Evolutionary conservation across 2,329 filamentous ascomycete species (phyloP), one percentile per base, ranked within the genome.

Genomic region (Calycina marina): DNA sequence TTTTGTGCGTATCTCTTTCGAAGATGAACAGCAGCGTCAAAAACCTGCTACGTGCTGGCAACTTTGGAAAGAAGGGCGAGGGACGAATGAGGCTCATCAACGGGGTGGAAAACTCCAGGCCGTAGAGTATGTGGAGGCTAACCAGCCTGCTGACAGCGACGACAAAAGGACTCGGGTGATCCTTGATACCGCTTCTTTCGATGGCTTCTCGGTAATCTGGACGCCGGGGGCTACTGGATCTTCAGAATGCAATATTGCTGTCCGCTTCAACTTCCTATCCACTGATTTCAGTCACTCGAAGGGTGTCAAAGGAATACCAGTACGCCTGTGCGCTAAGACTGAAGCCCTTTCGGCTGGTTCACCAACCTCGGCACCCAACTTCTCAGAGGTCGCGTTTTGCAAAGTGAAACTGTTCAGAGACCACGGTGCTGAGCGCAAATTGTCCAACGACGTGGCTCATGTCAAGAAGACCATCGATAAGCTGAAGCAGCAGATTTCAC

Each of bases 231-330:
- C 69, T 25, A 77, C 75, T 30, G 74, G 76, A 0, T 57, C 62
- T 0, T 62, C 78, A 3, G 85, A 94, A 47, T 90, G 85, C 54
- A 81, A 75, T 30, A 73, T 98, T 35, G 80, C 85, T 6, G 83
- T 96, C 9, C 81, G 90, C 28, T 98, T 96, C 65, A 98, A 98
- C 59, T 98, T 98, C 52, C 65, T 98, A 0, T 98, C 90, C 1
- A 98, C 90, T 6, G 90, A 98, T 53, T 98, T 96, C 53, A 96
- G 88, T 55, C 90, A 96, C 52, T 96, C 90, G 6, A 98, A 98
- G 52, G 90, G 90, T 28, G 90, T 98, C 30, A 98, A 96, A 57
- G 90, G 90, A 20, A 94, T 96, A 42, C 88, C 90, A 0, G 86
- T 98, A 4, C 67, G 90, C 34, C 67, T 96, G 1, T 96, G 88